phyloP scores from a whole-genome alignment of 2,329 filamentous ascomycete species.

The Fonsecaea monophora region DNA sequence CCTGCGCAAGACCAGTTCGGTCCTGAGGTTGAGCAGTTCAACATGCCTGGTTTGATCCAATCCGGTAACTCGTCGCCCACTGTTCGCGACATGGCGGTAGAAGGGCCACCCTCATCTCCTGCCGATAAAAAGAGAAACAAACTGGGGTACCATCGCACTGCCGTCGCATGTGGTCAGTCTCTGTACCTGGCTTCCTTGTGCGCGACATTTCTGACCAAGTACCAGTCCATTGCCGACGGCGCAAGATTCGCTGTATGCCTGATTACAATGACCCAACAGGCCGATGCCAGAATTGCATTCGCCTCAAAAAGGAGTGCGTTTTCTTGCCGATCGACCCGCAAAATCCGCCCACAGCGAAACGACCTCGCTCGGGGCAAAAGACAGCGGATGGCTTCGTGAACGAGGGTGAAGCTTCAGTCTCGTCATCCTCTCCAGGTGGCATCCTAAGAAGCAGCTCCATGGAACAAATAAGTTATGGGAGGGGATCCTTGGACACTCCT shows the following conservation, averaged over 20 bases:
- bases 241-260: constrained; percentile 90
- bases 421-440: constrained; percentile 55
- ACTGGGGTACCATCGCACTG: constrained; percentile 92
- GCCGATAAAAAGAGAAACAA: constrained; percentile 82
- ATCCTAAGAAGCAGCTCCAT: constrained; percentile 33
- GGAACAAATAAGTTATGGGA: constrained; percentile 26
- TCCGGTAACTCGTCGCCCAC: constrained; percentile 57
- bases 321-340: constrained; percentile 88
- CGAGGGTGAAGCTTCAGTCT: constrained; percentile 54
- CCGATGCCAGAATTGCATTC: constrained; percentile 90
- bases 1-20: constrained; percentile 12
- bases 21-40: constrained; percentile 15
- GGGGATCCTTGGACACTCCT: constrained; percentile 20
- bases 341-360: constrained; percentile 58
- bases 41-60: constrained; percentile 43
- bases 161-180: constrained; percentile 90
- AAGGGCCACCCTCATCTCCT: constrained; percentile 47
- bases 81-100: constrained; percentile 51
- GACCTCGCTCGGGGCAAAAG: constrained; percentile 53
- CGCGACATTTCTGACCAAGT: constrained; percentile 32
- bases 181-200: constrained; percentile 5
- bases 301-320: constrained; percentile 91
- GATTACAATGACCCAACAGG: constrained; percentile 74
- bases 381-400: constrained; percentile 50
- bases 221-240: constrained; percentile 84